Evolutionary conservation across 2,329 filamentous ascomycete genomes (phyloP).

Genomic region (Cryphonectria japonica): DNA sequence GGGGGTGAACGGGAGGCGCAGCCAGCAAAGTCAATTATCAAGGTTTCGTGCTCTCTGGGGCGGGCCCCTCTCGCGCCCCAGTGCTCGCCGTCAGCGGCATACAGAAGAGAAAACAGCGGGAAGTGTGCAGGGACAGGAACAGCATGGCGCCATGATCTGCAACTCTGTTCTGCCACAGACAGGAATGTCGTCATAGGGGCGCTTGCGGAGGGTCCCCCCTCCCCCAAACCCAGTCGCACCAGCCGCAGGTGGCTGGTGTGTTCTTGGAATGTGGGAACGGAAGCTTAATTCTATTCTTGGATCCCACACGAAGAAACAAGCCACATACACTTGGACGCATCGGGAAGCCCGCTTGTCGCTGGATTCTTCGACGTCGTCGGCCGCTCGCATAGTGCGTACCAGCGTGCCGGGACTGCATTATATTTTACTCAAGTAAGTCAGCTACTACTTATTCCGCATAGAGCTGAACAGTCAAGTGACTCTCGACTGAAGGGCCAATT

Average conservation of each 20-base stretch:
- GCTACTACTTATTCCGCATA: neutral
- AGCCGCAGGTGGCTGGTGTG: conserved; percentile 3
- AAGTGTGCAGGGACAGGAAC: neutral
- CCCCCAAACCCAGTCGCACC: neutral
- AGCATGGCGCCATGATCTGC: conserved; percentile 5
- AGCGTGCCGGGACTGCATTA: neutral
- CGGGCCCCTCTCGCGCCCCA: neutral
- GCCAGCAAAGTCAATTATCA: neutral
- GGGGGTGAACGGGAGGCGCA: neutral
- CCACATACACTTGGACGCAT: conserved; percentile 3
- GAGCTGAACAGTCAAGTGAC: neutral
- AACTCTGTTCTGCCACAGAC: conserved; percentile 8
- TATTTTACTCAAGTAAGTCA: neutral
- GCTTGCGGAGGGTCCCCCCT: neutral
- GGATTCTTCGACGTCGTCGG: neutral
- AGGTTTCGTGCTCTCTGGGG: neutral
- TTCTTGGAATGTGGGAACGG: neutral
- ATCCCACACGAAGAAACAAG: neutral
- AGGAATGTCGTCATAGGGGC: conserved; percentile 1
- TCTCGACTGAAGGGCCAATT: neutral
- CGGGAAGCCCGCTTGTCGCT: neutral
- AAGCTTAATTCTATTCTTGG: conserved; percentile 11
- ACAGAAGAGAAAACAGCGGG: neutral
- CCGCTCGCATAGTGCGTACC: neutral
- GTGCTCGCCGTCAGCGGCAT: neutral